Evolutionary conservation across 108 stramenopile genomes (phyloP), one percentile per base, ranked within the genome.

Genomic region (Cyclostephanos tholiformis): DNA sequence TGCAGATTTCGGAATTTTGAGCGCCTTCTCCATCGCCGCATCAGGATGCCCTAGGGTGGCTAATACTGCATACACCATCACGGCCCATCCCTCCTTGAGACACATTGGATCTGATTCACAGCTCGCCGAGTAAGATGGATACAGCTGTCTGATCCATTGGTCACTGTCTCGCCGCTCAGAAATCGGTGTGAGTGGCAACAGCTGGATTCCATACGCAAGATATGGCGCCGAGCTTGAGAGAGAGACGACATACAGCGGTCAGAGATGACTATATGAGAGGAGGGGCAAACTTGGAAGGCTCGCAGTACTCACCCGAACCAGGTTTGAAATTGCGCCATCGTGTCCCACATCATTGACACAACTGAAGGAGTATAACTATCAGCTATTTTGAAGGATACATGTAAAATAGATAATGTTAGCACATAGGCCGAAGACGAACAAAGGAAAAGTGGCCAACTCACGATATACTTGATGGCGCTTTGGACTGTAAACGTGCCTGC

Each of bases 181-280:
- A 26, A 93, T 84, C 0, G 89, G 84, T 6, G 95, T 98, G 11
- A 97, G 65, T 2, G 96, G 95, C 27, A 98, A 53, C 23, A 97
- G 85, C 64, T 97, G 94, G 51, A 95, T 95, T 2, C 94, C 94
- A 74, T 85, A 88, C 0, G 89, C 84, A 1, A 92, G 77, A 51
- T 82, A 91, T 10, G 83, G 77, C 25, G 82, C 70, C 68, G 63
- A 39, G 2, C 94, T 89, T 64, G 91, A 91, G 86, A 52, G 85
- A 88, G 88, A 38, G 87, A 83, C 17, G 65, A 68, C 86, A 88
- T 87, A 32, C 80, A 80, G 25, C 80, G 63, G 86, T 84, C 89
- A 14, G 89, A 20, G 41, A 88, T 89, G 20, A 87, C 80, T 38
- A 88, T 72, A 7, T 60, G 55, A 51, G 1, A 38, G 69, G 19